Evolutionary conservation across 139 green algal species (phyloP).

Genomic region (Spirogloea muscicola): DNA sequence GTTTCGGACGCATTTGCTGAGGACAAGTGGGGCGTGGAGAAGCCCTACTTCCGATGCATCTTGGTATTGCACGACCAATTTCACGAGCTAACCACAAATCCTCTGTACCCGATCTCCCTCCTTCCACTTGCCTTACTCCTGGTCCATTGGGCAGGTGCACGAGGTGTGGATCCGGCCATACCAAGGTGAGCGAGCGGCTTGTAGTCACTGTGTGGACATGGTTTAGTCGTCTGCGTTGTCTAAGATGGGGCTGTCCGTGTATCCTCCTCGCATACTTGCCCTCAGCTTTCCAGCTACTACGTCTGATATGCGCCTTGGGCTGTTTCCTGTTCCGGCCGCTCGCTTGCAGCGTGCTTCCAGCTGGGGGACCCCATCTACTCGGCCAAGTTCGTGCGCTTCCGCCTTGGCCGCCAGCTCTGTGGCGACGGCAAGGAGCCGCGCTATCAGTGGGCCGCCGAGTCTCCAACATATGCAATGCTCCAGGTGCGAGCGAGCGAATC

Average conservation of each 20-base stretch:
- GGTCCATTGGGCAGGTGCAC: no score
- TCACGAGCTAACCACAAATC: no score
- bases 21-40: no score
- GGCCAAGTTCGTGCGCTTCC: conserved; percentile 32
- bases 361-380: conserved; percentile 42
- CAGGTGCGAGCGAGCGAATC: not conserved
- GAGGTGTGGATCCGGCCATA: not conserved
- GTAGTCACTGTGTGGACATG: not conserved
- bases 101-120: no score
- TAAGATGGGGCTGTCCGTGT: not conserved
- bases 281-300: conserved; percentile 6
- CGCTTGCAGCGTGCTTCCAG: conserved; percentile 45
- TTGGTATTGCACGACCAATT: no score
- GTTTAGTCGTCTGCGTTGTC: not conserved
- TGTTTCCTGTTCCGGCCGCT: not conserved
- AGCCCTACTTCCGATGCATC: no score
- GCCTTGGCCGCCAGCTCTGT: conserved; percentile 19
- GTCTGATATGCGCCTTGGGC: not conserved
- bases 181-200: not conserved
- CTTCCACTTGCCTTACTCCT: no score
- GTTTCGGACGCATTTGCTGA: no score
- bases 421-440: no score
- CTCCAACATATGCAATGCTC: not conserved
- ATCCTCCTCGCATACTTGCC: not conserved
- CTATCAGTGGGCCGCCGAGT: no score